Conservation (phyloP, 352 stramenopile genomes). For the Thraustotheca clavata region DNA sequence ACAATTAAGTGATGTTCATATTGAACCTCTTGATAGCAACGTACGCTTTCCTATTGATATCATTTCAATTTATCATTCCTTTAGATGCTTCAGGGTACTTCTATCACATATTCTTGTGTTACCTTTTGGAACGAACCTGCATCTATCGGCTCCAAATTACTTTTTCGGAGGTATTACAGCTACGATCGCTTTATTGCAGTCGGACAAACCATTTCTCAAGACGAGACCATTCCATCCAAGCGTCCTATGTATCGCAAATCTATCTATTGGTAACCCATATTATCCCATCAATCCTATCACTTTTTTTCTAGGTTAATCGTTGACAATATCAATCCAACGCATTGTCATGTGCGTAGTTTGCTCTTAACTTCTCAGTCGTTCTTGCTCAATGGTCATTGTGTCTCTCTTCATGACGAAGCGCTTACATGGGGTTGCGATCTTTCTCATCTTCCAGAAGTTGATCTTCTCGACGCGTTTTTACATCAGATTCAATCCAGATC, state of each 20-base stretch:
- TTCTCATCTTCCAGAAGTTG: neutral
- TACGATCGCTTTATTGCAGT: neutral
- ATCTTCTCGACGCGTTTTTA: neutral
- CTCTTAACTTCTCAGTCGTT: neutral
- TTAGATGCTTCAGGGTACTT: neutral
- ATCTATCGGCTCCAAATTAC: neutral
- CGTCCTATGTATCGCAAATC: neutral
- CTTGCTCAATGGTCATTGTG: neutral
- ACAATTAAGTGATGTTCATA: neutral
- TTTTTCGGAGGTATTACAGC: neutral
- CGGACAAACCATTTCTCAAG: neutral
- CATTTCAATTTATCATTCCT: neutral
- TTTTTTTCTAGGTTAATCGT: conserved; percentile 1
- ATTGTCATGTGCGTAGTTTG: neutral
- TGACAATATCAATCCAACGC: neutral
- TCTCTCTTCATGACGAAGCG: neutral
- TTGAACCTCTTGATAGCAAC: neutral
- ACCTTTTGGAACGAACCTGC: neutral
- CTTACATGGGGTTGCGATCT: neutral
- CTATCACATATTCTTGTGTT: neutral
- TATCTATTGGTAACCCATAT: neutral
- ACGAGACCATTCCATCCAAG: neutral
- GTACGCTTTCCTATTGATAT: neutral
- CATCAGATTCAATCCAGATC: neutral
- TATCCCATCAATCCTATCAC: no score